These are phyloP conservation scores for Coffea humblotiana DNA, from an alignment of 305 asterid genomes.

Conservation along the genomic window DNA sequence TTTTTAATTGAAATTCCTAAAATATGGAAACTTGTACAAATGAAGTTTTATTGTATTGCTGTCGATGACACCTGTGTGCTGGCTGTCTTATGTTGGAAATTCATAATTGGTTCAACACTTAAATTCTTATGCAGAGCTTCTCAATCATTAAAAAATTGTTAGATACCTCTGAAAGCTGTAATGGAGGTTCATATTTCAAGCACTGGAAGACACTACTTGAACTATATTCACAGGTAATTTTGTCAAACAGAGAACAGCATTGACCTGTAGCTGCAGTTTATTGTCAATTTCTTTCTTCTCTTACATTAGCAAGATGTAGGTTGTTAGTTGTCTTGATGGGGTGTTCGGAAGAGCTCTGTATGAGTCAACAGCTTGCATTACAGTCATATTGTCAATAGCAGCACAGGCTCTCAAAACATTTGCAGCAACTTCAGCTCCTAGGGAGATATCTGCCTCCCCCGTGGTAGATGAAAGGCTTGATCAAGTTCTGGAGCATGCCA, in stretches of 20 bases:
- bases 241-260: slow-evolving; percentile 9
- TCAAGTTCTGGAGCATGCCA: slow-evolving; percentile 71
- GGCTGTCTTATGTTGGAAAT: neutral
- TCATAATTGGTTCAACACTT: slow-evolving; percentile 11
- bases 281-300: slow-evolving; percentile 24
- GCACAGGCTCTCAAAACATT: slow-evolving; percentile 73
- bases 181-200: slow-evolving; percentile 54
- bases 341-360: slow-evolving; percentile 72
- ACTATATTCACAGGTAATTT: slow-evolving; percentile 77
- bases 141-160: slow-evolving; percentile 67
- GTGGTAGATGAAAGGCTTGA: slow-evolving; percentile 48
- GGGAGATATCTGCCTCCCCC: slow-evolving; percentile 41
- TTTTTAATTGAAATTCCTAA: neutral
- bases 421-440: slow-evolving; percentile 48
- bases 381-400: slow-evolving; percentile 70
- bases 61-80: neutral
- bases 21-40: neutral
- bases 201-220: slow-evolving; percentile 76
- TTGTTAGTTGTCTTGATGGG: slow-evolving; percentile 61
- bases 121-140: slow-evolving; percentile 65
- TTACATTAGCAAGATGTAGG: slow-evolving; percentile 47
- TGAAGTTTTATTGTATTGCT: neutral
- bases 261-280: neutral
- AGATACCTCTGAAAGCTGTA: slow-evolving; percentile 58
- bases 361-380: slow-evolving; percentile 85